Evolutionary conservation across 352 stramenopile species (phyloP).

Genomic region (Phytophthora citrophthora): DNA sequence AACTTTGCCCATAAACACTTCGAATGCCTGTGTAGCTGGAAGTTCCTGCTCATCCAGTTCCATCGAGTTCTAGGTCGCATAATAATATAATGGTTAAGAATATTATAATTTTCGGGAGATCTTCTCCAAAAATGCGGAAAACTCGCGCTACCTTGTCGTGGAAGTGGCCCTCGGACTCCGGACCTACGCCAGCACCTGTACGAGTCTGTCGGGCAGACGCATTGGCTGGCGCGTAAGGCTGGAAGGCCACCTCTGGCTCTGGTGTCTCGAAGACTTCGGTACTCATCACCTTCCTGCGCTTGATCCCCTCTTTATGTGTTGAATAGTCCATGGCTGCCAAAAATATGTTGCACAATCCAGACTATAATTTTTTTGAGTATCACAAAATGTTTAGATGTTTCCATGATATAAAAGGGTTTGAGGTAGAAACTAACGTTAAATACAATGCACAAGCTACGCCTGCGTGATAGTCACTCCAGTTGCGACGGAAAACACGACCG

Average conservation of each 20-base stretch:
- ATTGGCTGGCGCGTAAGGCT: slow-evolving; percentile 60
- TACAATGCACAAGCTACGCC: slow-evolving; percentile 16
- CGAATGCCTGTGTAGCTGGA: slow-evolving; percentile 61
- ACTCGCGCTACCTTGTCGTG: slow-evolving; percentile 57
- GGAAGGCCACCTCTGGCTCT: slow-evolving; percentile 66
- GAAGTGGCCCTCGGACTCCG: slow-evolving; percentile 52
- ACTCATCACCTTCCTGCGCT: slow-evolving; percentile 67
- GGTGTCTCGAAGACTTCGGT: slow-evolving; percentile 82
- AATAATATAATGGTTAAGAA: slow-evolving; percentile 4
- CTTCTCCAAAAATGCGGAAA: not conserved
- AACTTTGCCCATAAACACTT: slow-evolving; percentile 86
- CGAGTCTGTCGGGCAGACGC: slow-evolving; percentile 21
- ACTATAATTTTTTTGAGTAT: slow-evolving; percentile 10
- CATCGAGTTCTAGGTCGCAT: slow-evolving; percentile 43
- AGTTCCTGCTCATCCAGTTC: slow-evolving; percentile 71
- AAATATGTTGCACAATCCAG: slow-evolving; percentile 10
- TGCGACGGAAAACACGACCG: slow-evolving; percentile 33
- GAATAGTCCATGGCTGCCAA: slow-evolving; percentile 37
- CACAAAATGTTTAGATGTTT: not conserved
- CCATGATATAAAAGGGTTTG: too few relatives aligned
- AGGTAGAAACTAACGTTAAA: slow-evolving; percentile 17
- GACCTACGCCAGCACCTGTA: slow-evolving; percentile 12
- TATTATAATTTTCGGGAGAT: slow-evolving; percentile 4
- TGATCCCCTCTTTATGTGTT: slow-evolving; percentile 41
- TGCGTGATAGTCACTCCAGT: slow-evolving; percentile 24